Evolutionary conservation across 2,329 filamentous ascomycete species (phyloP).

Genomic region (Cladosporium sp.): DNA sequence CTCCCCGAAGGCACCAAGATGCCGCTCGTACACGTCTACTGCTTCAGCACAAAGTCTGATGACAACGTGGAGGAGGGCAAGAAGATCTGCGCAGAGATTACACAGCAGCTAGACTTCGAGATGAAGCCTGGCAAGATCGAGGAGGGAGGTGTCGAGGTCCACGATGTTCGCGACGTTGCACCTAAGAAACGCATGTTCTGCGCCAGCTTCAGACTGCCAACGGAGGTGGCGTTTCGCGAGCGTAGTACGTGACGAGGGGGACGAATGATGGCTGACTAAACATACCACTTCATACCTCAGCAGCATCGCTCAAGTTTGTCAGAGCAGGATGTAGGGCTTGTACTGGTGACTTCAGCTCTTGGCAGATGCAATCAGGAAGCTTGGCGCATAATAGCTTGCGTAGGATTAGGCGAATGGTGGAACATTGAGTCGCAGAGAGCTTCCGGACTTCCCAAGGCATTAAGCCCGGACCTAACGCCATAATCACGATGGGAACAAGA

Average conservation of each 20-base stretch:
- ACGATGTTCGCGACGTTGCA: conserved; percentile 77
- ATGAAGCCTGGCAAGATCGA: conserved; percentile 51
- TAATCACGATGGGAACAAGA: too few species aligned
- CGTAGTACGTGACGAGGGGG: not conserved
- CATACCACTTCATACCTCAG: not conserved
- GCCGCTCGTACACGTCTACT: conserved; percentile 89
- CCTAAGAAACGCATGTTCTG: conserved; percentile 97
- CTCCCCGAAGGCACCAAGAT: conserved; percentile 42
- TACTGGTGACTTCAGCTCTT: not conserved
- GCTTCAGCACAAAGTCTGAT: conserved; percentile 79
- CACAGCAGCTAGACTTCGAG: conserved; percentile 54
- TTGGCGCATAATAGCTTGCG: not conserved
- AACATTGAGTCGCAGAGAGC: too few species aligned
- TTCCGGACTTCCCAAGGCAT: too few species aligned
- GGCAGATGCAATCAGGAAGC: not conserved
- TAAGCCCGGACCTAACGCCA: too few species aligned
- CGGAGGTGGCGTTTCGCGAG: conserved; percentile 70
- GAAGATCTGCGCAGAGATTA: conserved; percentile 64
- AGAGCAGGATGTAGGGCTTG: not conserved
- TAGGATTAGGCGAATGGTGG: too few species aligned
- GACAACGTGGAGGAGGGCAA: conserved; percentile 59
- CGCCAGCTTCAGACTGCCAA: conserved; percentile 81
- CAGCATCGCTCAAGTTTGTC: not conserved
- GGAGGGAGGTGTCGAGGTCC: conserved; percentile 54
- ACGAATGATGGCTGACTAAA: not conserved